These are phyloP conservation scores for Ascochyta clinopodiicola DNA, from an alignment of 2,329 filamentous ascomycete genomes.

Conservation along the genomic window DNA sequence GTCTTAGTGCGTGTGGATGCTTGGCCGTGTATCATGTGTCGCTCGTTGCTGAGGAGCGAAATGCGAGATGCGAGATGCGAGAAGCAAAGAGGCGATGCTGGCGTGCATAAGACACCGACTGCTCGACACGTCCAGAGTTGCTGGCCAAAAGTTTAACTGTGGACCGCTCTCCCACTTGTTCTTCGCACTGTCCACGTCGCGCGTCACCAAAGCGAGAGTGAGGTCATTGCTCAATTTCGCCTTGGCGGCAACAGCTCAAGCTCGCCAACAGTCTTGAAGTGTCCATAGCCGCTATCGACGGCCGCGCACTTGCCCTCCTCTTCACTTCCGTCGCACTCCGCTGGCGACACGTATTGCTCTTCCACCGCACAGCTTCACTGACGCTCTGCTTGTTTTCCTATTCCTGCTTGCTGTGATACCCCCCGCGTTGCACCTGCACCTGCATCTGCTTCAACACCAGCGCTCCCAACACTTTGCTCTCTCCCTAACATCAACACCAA, in stretches of 20 bases:
- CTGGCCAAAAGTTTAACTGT: conserved; percentile 3
- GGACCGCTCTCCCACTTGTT: conserved; percentile 14
- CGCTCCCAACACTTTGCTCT: conserved; percentile 11
- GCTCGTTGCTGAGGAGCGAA: not conserved
- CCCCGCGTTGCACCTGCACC: conserved; percentile 21
- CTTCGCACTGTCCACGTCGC: conserved; percentile 13
- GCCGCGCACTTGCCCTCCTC: conserved; percentile 4
- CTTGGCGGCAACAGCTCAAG: conserved; percentile 21
- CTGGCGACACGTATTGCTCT: conserved; percentile 28
- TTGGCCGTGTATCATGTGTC: conserved; percentile 4
- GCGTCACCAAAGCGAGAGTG: conserved; percentile 1
- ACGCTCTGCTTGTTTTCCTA: conserved; percentile 4
- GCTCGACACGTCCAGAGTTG: not conserved
- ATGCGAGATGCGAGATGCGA: not conserved
- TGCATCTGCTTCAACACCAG: not conserved
- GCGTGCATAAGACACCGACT: not conserved
- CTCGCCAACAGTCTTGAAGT: conserved; percentile 2
- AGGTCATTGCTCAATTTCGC: conserved; percentile 29
- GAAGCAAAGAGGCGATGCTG: not conserved
- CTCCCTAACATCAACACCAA: not conserved
- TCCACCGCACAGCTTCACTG: conserved; percentile 8
- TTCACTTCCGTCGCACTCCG: conserved; percentile 14
- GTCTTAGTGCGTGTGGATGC: conserved; percentile 7
- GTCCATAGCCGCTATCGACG: not conserved
- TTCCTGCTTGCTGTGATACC: conserved; percentile 18